Percentiles rank a stretch among this genome's conserved stretches.
These are phyloP conservation scores for Dactylellina leptospora DNA, from an alignment of 2,329 filamentous ascomycete genomes.

Conservation along the genomic window DNA sequence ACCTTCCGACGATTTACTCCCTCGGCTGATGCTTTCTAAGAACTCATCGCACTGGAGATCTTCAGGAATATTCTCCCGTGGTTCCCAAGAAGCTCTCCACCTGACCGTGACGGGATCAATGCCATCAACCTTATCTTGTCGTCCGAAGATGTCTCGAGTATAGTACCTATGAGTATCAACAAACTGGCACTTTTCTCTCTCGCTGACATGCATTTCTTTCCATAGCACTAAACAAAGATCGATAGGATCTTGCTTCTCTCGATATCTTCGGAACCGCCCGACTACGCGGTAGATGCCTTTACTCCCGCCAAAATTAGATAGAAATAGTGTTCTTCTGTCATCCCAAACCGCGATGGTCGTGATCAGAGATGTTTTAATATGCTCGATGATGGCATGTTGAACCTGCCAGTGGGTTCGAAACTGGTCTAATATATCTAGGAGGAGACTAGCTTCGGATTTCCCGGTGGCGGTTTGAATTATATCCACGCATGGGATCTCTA, in stretches of 20 bases:
- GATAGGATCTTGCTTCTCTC: not conserved
- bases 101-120: not conserved
- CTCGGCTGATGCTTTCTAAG: not conserved
- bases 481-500: not conserved
- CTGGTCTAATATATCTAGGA: slow-evolving; percentile 1
- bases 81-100: slow-evolving; percentile 16
- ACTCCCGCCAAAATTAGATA: not conserved
- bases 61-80: not conserved
- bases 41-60: not conserved
- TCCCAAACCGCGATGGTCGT: slow-evolving; percentile 5
- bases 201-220: slow-evolving; percentile 16
- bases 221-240: slow-evolving; percentile 17
- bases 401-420: not conserved
- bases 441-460: not conserved
- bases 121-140: not conserved
- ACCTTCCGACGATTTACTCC: too few relatives aligned
- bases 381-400: not conserved
- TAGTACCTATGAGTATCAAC: slow-evolving; percentile 8
- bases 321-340: not conserved
- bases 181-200: not conserved
- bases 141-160: not conserved
- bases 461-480: not conserved
- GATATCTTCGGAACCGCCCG: slow-evolving; percentile 9
- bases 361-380: slow-evolving; percentile 16
- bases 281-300: slow-evolving; percentile 3